Conservation (phyloP, 2,329 filamentous ascomycete genomes). For the Diaporthe caulivora region DNA sequence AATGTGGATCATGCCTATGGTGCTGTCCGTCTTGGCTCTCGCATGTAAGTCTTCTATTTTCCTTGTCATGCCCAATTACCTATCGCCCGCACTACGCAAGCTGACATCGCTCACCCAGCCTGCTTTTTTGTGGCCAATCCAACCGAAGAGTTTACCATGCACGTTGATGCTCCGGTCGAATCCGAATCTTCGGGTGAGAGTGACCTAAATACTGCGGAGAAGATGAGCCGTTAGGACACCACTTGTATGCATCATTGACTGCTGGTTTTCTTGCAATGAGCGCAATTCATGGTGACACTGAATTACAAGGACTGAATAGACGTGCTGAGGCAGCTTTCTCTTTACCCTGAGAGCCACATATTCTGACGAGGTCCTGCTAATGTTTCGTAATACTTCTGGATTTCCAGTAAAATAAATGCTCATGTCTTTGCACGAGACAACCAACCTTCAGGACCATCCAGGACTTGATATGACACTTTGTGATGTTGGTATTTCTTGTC, state of each 20-base stretch:
- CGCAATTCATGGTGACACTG: accelerated
- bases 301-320: background rate
- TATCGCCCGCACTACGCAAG: background rate
- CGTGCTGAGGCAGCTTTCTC: no score
- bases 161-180: background rate
- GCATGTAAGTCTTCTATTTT: background rate
- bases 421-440: no score
- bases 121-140: background rate
- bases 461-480: no score
- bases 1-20: background rate
- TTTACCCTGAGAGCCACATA: no score
- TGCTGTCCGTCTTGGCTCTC: background rate
- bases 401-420: no score
- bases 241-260: background rate
- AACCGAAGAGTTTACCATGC: conserved; percentile 1
- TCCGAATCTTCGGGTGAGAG: background rate
- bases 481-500: no score
- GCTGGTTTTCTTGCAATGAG: background rate
- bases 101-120: background rate
- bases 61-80: background rate
- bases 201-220: background rate
- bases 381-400: no score
- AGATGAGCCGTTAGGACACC: background rate
- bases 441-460: no score
- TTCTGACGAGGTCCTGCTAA: no score